A percentile compares a stretch with the other conserved stretches of the same genome.
Evolutionary conservation across 2,329 filamentous ascomycete species (phyloP).

Genomic region (Colletotrichum sp.): DNA sequence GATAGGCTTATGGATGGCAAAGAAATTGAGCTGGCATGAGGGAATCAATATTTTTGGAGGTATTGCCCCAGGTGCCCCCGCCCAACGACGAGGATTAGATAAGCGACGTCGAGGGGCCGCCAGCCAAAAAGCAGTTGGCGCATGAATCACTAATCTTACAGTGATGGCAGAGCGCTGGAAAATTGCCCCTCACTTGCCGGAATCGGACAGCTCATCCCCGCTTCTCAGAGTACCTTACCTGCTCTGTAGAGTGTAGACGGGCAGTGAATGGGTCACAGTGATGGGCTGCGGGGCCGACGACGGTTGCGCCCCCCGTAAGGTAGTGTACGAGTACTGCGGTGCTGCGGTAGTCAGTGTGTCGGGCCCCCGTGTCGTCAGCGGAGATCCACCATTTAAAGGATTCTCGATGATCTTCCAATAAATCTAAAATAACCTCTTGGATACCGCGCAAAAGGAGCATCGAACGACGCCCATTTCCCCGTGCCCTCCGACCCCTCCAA

Average conservation of each 20-base stretch:
- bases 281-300: background rate
- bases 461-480: constrained; percentile 9
- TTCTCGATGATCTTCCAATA: constrained; percentile 19
- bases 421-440: constrained; percentile 18
- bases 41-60: constrained; percentile 18
- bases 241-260: no score
- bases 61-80: background rate
- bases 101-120: background rate
- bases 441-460: background rate
- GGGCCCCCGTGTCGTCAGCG: constrained; percentile 11
- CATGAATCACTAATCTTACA: constrained; percentile 18
- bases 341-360: background rate
- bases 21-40: constrained; percentile 10
- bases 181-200: constrained; percentile 14
- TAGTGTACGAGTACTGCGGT: no score
- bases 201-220: background rate
- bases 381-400: constrained; percentile 4
- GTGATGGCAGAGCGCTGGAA: background rate
- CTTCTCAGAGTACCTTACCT: background rate
- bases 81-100: constrained; percentile 15
- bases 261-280: no score
- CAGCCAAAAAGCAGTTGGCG: background rate
- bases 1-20: constrained; percentile 14
- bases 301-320: background rate
- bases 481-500: background rate